A percentile compares a stretch with the other conserved stretches of the same genome.
These are phyloP conservation scores for Thozetella sp. DNA, from an alignment of 495 filamentous ascomycete species.

Conservation along the genomic window DNA sequence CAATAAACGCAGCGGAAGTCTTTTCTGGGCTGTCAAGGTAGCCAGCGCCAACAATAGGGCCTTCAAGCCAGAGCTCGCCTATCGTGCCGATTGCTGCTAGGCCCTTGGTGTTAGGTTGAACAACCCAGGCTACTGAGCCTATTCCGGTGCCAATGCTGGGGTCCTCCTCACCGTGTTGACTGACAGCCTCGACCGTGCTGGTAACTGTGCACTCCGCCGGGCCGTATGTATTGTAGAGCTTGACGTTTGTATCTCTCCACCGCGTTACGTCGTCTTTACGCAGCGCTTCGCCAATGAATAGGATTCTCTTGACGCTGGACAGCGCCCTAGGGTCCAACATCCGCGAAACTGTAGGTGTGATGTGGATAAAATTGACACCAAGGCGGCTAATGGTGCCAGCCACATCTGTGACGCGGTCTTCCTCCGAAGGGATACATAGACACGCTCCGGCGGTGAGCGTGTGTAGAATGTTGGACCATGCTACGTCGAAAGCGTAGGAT, in stretches of 20 bases:
- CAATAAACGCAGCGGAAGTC: conserved; percentile 48
- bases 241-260: conserved; percentile 31
- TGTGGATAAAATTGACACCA: conserved; percentile 39
- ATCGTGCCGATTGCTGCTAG: conserved; percentile 60
- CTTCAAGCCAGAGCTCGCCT: conserved; percentile 67
- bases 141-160: conserved; percentile 44
- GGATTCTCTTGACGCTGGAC: conserved; percentile 34
- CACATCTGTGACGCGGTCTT: conserved; percentile 38
- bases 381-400: conserved; percentile 35
- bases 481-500: conserved; percentile 51
- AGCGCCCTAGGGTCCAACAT: conserved; percentile 41
- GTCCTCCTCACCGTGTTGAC: conserved; percentile 24
- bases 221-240: conserved; percentile 59
- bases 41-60: conserved; percentile 48
- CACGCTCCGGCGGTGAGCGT: conserved; percentile 58
- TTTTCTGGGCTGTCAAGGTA: conserved; percentile 49
- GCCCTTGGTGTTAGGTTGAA: conserved; percentile 53
- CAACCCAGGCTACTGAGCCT: conserved; percentile 54
- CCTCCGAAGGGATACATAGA: conserved; percentile 62
- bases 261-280: conserved; percentile 34
- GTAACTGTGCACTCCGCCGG: conserved; percentile 56
- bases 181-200: conserved; percentile 38
- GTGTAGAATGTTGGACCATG: conserved; percentile 49
- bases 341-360: conserved; percentile 58
- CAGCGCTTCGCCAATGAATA: conserved; percentile 42